Conservation (phyloP, 108 stramenopile species). For the Cyclostephanos tholiformis region DNA sequence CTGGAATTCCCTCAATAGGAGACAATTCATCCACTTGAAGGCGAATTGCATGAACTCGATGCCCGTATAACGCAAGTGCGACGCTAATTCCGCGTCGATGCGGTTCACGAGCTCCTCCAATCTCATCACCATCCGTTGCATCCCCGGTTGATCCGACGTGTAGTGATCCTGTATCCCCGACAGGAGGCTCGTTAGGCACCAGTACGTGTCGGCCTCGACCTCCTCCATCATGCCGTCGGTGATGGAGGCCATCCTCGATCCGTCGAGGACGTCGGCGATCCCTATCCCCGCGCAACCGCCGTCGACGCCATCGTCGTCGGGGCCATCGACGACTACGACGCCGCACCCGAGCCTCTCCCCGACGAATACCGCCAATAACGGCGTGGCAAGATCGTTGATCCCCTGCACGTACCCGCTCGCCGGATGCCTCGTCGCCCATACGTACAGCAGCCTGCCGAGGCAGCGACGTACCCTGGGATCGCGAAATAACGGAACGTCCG, state of each 20-base stretch:
- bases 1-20: constrained; percentile 93
- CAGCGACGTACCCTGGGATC: constrained; percentile 84
- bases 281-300: constrained; percentile 64
- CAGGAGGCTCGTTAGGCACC: constrained; percentile 96
- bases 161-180: constrained; percentile 99
- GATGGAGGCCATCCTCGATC: constrained; percentile 14
- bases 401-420: constrained; percentile 97
- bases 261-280: constrained; percentile 48
- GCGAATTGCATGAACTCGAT: constrained; percentile 96
- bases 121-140: constrained; percentile 95
- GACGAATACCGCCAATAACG: constrained; percentile 91
- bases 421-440: constrained; percentile 98
- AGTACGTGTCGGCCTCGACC: constrained; percentile 97
- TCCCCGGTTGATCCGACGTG: constrained; percentile 95
- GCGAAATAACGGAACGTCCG: constrained; percentile 92
- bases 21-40: constrained; percentile 99
- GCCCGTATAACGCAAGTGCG: constrained; percentile 75
- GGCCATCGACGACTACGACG: too few relatives aligned
- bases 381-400: constrained; percentile 97
- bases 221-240: constrained; percentile 67
- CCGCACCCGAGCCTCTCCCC: constrained; percentile 68
- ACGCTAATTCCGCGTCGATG: constrained; percentile 87
- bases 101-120: constrained; percentile 93
- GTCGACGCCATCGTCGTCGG: too few relatives aligned
- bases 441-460: constrained; percentile 89